Conservation (phyloP, 805 yeast genomes). For the Soucietia sequanensis region DNA sequence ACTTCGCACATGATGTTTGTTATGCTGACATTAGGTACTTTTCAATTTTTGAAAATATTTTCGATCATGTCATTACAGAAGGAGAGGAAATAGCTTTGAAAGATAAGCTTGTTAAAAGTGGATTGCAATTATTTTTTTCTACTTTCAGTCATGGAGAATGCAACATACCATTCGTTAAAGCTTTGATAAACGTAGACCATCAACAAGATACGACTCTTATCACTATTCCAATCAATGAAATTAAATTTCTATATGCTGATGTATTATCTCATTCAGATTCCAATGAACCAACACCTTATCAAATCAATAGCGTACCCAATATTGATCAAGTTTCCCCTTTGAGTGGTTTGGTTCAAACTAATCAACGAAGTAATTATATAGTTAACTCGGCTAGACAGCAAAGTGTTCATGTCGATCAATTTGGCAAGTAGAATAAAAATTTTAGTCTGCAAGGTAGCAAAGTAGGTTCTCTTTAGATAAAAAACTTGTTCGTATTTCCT, state of each 20-base stretch:
- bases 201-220: not conserved
- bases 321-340: too few relatives aligned
- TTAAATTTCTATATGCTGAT: too few relatives aligned
- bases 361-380: not conserved
- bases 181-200: not conserved
- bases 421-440: slow-evolving; percentile 11
- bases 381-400: slow-evolving; percentile 24
- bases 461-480: too few relatives aligned
- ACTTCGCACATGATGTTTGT: slow-evolving; percentile 30
- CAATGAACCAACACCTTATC: too few relatives aligned
- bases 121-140: slow-evolving; percentile 18
- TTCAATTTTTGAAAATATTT: slow-evolving; percentile 16
- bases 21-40: slow-evolving; percentile 23
- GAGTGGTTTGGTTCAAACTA: too few relatives aligned
- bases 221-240: too few relatives aligned
- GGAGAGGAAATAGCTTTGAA: slow-evolving; percentile 7
- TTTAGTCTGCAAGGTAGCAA: too few relatives aligned
- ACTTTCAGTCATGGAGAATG: slow-evolving; percentile 16
- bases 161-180: not conserved
- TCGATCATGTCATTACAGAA: slow-evolving; percentile 14
- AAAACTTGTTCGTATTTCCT: too few relatives aligned
- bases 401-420: slow-evolving; percentile 33
- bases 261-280: too few relatives aligned
- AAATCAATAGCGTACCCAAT: too few relatives aligned
- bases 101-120: slow-evolving; percentile 22